These are phyloP conservation scores for Thermomyces lanuginosus DNA, from an alignment of 2,329 filamentous ascomycete species.

Conservation along the genomic window DNA sequence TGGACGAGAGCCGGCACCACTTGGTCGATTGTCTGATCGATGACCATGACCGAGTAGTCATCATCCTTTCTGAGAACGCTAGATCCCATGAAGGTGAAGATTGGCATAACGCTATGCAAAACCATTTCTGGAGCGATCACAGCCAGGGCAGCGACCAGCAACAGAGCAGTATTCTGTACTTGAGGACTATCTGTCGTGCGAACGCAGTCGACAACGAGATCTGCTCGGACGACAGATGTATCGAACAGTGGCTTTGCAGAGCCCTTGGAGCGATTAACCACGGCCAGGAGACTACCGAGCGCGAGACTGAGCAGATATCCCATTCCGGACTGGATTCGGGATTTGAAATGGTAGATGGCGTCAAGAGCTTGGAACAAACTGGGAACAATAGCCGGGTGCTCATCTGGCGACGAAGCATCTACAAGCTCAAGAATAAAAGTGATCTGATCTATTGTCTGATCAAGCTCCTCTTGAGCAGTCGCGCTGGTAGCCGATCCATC, in stretches of 20 bases:
- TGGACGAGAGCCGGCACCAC: constrained; percentile 83
- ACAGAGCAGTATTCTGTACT: constrained; percentile 78
- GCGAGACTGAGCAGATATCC: constrained; percentile 80
- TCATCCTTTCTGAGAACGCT: constrained; percentile 85
- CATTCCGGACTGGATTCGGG: constrained; percentile 66
- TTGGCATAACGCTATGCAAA: constrained; percentile 94
- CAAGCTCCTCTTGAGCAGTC: constrained; percentile 48
- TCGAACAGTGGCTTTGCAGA: constrained; percentile 43
- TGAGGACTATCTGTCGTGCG: constrained; percentile 82
- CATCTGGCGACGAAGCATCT: constrained; percentile 59
- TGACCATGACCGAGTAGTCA: constrained; percentile 91
- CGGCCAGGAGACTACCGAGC: constrained; percentile 63
- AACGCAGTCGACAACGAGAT: constrained; percentile 85
- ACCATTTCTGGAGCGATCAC: constrained; percentile 79
- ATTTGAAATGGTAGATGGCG: constrained; percentile 70
- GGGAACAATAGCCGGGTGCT: constrained; percentile 58
- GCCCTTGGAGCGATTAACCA: constrained; percentile 57
- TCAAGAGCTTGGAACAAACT: constrained; percentile 71
- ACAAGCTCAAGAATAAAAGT: constrained; percentile 81
- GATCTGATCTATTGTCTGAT: constrained; percentile 53
- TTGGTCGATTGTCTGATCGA: constrained; percentile 82
- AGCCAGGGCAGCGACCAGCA: constrained; percentile 74
- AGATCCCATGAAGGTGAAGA: constrained; percentile 95
- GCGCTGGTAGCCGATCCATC: constrained; percentile 50
- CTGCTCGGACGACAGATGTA: constrained; percentile 63